Base-by-base conservation (phyloP, 257 asterid species). In the Rehmannia glutinosa region DNA sequence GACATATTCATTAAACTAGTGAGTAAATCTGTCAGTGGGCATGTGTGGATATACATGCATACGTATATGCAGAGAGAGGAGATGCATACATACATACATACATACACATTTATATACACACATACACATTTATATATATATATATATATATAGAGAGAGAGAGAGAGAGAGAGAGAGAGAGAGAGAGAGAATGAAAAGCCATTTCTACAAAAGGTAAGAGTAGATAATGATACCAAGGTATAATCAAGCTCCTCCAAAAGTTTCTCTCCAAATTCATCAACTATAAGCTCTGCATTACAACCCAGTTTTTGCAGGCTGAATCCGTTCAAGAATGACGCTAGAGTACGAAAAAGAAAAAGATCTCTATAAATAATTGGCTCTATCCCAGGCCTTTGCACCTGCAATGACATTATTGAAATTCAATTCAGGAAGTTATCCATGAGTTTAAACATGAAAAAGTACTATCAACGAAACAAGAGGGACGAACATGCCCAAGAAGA, bases 221-320 rank as follows among this genome's bases (percentile, higher is more conserved):
- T 63, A 46, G 58, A 71, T n/a, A 60, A 49, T 24, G 51, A 75
- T 89, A 92, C 98, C 95, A 93, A 79, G 75, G 95, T 86, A 73
- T 93, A 90, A 83, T 93, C 97, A 54, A 90, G 93, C 87, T 93
- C 97, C 95, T 93, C 99, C 90, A 93, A 73, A 74, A 93, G 93
- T 83, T 93, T 93, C 82, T 93, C 99, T 49, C 99, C 99, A 65
- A 93, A 93, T 77, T 93, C 99, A 77, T 93, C 99, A 72, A 90
- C 96, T 73, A 93, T 88, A 78, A 93, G 97, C 86, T 93, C 97
- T 15, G 99, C 92, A 20, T 93, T 90, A 75, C 97, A 94, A 38
- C 99, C 99, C 81, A 94, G 73, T 73, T 94, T 94, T 78, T 84
- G 92, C 60, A 94, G 83, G 83, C 99, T 94, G 83, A 94, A 47